Conservation (phyloP, 208 protist genomes). For the Wallacemonas rigidus region DNA sequence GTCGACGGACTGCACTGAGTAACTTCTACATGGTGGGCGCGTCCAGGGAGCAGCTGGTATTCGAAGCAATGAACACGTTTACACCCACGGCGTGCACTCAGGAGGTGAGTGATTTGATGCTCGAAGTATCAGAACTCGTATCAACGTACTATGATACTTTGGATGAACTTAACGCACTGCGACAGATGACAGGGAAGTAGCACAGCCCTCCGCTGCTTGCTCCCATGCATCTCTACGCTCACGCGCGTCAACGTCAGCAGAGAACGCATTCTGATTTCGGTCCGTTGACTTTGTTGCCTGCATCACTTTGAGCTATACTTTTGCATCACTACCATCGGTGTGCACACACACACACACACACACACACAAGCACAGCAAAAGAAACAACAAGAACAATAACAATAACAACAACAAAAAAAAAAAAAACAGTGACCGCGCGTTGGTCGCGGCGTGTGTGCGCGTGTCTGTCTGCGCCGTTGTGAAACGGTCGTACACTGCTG, state of each 20-base stretch:
- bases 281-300: slow-evolving; percentile 15
- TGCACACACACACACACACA: not conserved
- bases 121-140: slow-evolving; percentile 74
- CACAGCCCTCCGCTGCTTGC: slow-evolving; percentile 2
- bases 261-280: not conserved
- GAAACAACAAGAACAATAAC: too few relatives aligned
- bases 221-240: slow-evolving; percentile 1
- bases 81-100: slow-evolving; percentile 59
- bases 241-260: not conserved
- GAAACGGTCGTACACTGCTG: too few relatives aligned
- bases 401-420: too few relatives aligned
- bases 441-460: too few relatives aligned
- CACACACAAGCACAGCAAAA: too few relatives aligned
- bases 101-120: slow-evolving; percentile 63
- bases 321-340: not conserved
- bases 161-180: slow-evolving; percentile 51
- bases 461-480: too few relatives aligned
- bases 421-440: too few relatives aligned
- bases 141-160: slow-evolving; percentile 82
- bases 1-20: slow-evolving; percentile 64
- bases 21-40: slow-evolving; percentile 72
- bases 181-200: slow-evolving; percentile 23
- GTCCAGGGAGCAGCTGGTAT: slow-evolving; percentile 60
- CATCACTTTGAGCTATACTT: not conserved
- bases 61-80: slow-evolving; percentile 81